Base-by-base conservation (phyloP, 192 early-diverging fungal species). In the Mycoemilia scoparia region DNA sequence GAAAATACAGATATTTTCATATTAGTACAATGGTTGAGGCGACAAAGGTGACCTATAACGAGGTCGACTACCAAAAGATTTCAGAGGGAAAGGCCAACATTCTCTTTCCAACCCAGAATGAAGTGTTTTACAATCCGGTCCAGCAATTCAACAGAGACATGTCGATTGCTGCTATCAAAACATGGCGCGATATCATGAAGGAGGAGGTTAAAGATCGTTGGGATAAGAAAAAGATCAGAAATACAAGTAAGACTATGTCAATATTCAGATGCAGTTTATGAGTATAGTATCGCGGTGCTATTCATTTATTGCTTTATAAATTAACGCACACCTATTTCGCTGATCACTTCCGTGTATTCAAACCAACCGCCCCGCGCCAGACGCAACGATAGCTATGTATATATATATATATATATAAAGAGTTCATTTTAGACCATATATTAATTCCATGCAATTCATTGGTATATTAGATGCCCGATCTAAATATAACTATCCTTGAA, bases 61-160 rank as follows among this genome's bases (percentile, higher is more conserved):
- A 50, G 29, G 51, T 46, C 11, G 60, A 62, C 39, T 84, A 63
- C 54, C 65, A 69, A 24, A 54, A 70, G 18, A 66, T 86, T 24
- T 73, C 62, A 7, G 83, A 86, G 33, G 83, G 83, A 44, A 58
- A 71, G 38, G 83, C 81, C 4, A 83, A 73, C 10, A 85, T 87
- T 33, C 63, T 87, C 29, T 83, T 85, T 50, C 82, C 84, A 22
- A 76, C 76, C 36, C 69, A 69, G 41, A 83, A 85, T 46, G 77
- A 84, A 35, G 91, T 93, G n/a, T 99, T 99, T 50, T 99, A 99
- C 68, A 99, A 99, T 46, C 84, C 86, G 2, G 85, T 96, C 26
- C 90, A 96, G 60, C 69, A 92, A 49, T 95, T 95, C 66, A 93
- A 97, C 62, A 69, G 90, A 12, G 92, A 97, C 59, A 84, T 88